Conservation (phyloP, 345 rosid genomes). For the Salix suchowensis region DNA sequence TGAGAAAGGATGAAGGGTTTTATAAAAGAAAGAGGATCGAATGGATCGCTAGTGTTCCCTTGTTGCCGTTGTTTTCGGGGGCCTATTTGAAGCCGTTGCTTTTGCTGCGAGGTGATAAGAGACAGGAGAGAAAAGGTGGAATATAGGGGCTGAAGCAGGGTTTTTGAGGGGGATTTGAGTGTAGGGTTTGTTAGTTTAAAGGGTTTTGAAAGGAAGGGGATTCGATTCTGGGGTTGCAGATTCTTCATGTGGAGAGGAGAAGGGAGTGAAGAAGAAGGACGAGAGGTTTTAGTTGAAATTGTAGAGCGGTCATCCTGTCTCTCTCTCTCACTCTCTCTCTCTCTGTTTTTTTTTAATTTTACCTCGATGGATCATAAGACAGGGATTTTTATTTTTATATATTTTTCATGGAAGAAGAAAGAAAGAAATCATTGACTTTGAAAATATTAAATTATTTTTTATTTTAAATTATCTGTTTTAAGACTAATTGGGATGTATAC, state of each 20-base stretch:
- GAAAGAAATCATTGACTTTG: too few species aligned
- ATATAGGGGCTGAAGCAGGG: constrained; percentile 28
- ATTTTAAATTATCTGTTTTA: too few species aligned
- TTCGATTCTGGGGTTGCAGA: background rate
- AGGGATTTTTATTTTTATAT: too few species aligned
- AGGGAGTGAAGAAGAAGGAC: constrained; percentile 7
- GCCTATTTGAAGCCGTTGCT: background rate
- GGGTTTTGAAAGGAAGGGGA: background rate
- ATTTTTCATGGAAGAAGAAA: too few species aligned
- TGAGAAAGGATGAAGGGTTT: constrained; percentile 63
- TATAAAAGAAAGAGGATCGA: constrained; percentile 43
- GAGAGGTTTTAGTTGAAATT: constrained; percentile 5
- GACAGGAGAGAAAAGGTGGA: constrained; percentile 7
- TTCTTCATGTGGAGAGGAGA: constrained; percentile 11
- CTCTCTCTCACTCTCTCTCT: too few species aligned
- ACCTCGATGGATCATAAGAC: too few species aligned
- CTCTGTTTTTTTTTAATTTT: too few species aligned
- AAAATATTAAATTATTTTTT: too few species aligned
- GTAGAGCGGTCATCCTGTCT: background rate
- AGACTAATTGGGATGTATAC: too few species aligned
- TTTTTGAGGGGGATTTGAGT: constrained; percentile 3
- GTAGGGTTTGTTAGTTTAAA: background rate
- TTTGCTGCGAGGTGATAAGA: background rate
- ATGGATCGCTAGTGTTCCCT: constrained; percentile 8
- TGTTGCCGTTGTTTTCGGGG: background rate